Evolutionary conservation across 1,284 basidiomycete species (phyloP), one percentile per base, ranked within the genome.

Genomic region (Moniliophthora roreri): DNA sequence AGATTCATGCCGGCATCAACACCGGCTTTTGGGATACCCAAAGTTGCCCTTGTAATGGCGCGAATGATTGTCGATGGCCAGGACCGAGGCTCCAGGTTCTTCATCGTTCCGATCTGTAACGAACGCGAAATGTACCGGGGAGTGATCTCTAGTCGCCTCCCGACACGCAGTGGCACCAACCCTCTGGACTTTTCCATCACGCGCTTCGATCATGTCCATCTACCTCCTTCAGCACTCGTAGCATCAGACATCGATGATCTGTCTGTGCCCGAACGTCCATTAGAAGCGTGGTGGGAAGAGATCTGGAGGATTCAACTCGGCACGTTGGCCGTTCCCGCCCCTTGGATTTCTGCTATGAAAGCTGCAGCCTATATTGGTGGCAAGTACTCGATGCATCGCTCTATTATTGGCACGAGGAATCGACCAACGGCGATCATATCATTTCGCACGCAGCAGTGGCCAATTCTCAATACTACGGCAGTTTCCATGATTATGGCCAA

Each of bases 1-100:
- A 83, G 82, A 59, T 81, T 79, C 60, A 83, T 84, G 80, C 82
- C 81, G 4, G 78, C 81, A 24, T 78, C 82, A 0, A 77, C 75
- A 1, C 82, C 81, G 6, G 62, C 69, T n/a, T 79, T 76, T 60
- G 74, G 74, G 2, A 71, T 80, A 26, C 66, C 78, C 0, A 82
- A 81, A 57, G 67, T 80, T 16, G 80, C 78, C 20, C 57, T 83
- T 23, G 78, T 81, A 16, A 78, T 82, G 70, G 80, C 81, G 9
- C 71, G 72, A 39, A 66, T 82, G 18, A 74, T 82, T 7, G 74
- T 80, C 2, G 67, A 78, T 40, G 72, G 71, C 13, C 65, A 76
- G 54, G 74, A 81, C 57, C 72, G 72, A 34, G 81, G 81, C 3
- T 69, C 72, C 52, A 73, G 78, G 11, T 78, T 79, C 58, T 82